These are phyloP conservation scores for Atalantia buxifolia DNA, from an alignment of 345 rosid genomes.

Conservation along the genomic window DNA sequence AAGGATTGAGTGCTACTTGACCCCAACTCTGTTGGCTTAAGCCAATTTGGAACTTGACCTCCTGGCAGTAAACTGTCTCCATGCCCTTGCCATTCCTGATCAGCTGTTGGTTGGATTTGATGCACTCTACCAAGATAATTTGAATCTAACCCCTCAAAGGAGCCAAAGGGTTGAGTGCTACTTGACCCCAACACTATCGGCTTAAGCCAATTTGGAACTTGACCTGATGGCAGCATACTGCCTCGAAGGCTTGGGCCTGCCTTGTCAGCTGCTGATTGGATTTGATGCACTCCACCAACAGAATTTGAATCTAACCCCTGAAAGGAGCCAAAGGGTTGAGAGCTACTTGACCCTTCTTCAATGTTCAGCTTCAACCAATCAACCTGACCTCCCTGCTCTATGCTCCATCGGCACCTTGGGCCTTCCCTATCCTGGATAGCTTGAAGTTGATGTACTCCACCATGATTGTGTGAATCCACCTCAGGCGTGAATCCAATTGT, in stretches of 20 bases:
- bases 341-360: neutral
- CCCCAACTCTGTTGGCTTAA: neutral
- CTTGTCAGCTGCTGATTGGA: neutral
- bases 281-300: constrained; percentile 1
- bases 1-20: neutral
- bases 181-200: neutral
- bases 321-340: neutral
- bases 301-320: neutral
- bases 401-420: neutral
- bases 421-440: neutral
- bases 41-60: constrained; percentile 7
- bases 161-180: neutral
- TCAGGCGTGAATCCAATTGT: neutral
- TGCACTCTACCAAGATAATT: constrained; percentile 3
- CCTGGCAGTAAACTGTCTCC: neutral
- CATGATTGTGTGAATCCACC: neutral
- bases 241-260: neutral
- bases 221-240: neutral
- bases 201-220: constrained; percentile 5
- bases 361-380: constrained; percentile 11
- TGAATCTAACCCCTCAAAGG: neutral
- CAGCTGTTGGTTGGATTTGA: neutral
- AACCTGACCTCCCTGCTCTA: constrained; percentile 5
- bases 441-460: constrained; percentile 2
- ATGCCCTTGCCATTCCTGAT: neutral